A percentile compares a stretch with the other conserved stretches of the same genome.
Conservation (phyloP, 305 asterid species). For the Ilex paraguariensis region DNA sequence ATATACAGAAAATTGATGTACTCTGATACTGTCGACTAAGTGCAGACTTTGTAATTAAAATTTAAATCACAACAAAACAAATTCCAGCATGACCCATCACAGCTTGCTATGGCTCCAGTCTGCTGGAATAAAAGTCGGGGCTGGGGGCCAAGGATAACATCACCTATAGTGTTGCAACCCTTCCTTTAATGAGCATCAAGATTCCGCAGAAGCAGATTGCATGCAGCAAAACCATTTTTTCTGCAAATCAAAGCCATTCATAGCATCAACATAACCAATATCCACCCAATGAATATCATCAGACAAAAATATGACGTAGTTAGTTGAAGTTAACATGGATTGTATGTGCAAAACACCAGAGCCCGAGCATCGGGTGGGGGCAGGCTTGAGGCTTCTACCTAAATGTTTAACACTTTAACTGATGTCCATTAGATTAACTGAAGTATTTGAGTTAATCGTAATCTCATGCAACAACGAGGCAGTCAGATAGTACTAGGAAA, state of each 20-base stretch:
- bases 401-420: background rate
- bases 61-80: conserved; percentile 4
- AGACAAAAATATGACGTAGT: background rate
- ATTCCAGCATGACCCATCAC: conserved; percentile 25
- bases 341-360: background rate
- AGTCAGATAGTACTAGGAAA: no score
- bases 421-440: no score
- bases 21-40: no score
- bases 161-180: conserved; percentile 6
- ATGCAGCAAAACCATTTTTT: conserved; percentile 65
- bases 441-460: background rate
- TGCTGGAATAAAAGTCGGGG: conserved; percentile 6
- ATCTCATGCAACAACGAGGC: background rate
- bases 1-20: no score
- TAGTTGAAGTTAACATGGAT: background rate
- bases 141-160: conserved; percentile 5
- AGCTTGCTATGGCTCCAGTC: conserved; percentile 23
- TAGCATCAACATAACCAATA: conserved; percentile 1
- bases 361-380: background rate
- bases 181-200: conserved; percentile 11
- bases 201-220: conserved; percentile 37
- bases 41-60: no score
- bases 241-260: conserved; percentile 26
- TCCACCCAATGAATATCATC: background rate
- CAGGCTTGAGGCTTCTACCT: background rate